Percentiles rank a stretch among this genome's conserved stretches.
These are phyloP conservation scores for Cordyceps pruinosa DNA, from an alignment of 2,329 filamentous ascomycete genomes.

Conservation along the genomic window DNA sequence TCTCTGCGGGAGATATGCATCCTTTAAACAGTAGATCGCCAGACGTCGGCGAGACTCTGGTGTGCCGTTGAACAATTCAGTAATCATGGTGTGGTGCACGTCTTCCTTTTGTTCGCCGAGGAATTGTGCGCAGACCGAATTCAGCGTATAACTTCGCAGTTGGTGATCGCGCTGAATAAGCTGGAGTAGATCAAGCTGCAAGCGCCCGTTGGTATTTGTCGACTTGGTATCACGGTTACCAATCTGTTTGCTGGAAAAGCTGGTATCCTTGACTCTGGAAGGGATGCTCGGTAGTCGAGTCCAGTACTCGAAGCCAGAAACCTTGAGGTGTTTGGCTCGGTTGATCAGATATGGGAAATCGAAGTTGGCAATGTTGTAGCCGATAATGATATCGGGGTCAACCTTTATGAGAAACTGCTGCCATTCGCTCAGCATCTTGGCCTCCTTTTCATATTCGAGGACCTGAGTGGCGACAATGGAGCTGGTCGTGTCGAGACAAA, in stretches of 20 bases:
- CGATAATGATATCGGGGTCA: slow-evolving; percentile 95
- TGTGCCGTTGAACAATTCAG: slow-evolving; percentile 93
- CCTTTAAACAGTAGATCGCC: slow-evolving; percentile 94
- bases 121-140: slow-evolving; percentile 93
- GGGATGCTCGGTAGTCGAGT: slow-evolving; percentile 65
- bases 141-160: slow-evolving; percentile 90
- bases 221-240: slow-evolving; percentile 90
- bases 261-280: slow-evolving; percentile 70
- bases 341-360: slow-evolving; percentile 95
- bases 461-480: slow-evolving; percentile 93
- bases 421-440: slow-evolving; percentile 89
- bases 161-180: slow-evolving; percentile 92
- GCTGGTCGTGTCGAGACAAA: slow-evolving; percentile 87
- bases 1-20: slow-evolving; percentile 89
- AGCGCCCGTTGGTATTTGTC: slow-evolving; percentile 88
- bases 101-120: slow-evolving; percentile 97
- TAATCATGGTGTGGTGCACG: slow-evolving; percentile 98
- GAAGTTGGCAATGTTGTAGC: slow-evolving; percentile 98
- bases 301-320: slow-evolving; percentile 77
- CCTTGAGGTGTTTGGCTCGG: slow-evolving; percentile 77
- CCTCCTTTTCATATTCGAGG: slow-evolving; percentile 72
- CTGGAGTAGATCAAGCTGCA: slow-evolving; percentile 92
- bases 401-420: slow-evolving; percentile 81
- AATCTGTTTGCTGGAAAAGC: slow-evolving; percentile 97
- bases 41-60: slow-evolving; percentile 84